Conservation (phyloP, 2,329 filamentous ascomycete species). For the Onygenales sp. region DNA sequence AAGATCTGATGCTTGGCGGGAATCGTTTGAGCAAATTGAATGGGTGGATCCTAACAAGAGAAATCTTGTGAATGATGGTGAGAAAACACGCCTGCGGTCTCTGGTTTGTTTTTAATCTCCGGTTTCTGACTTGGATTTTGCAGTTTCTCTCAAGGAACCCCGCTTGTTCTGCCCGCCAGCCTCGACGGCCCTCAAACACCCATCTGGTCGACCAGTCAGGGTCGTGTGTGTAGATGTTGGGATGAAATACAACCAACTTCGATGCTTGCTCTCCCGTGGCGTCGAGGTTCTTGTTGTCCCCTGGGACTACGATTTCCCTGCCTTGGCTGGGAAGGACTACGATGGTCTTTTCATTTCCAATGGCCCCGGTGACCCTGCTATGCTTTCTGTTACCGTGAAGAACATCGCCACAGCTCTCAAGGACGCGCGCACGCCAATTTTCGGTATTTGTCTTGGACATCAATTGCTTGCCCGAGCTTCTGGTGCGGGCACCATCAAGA, state of each 20-base stretch:
- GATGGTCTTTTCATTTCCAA: slow-evolving; percentile 98
- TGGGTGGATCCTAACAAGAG: slow-evolving; percentile 89
- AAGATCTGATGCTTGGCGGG: slow-evolving; percentile 37
- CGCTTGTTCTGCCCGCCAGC: slow-evolving; percentile 70
- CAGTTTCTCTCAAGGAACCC: slow-evolving; percentile 81
- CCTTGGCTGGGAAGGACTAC: slow-evolving; percentile 69
- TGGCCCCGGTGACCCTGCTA: slow-evolving; percentile 88
- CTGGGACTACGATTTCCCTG: slow-evolving; percentile 87
- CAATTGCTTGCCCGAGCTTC: slow-evolving; percentile 83
- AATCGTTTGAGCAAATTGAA: slow-evolving; percentile 66
- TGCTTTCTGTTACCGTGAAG: slow-evolving; percentile 68
- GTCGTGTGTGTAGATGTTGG: slow-evolving; percentile 93
- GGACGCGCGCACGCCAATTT: slow-evolving; percentile 75
- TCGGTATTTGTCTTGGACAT: slow-evolving; percentile 93
- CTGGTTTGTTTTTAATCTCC: slow-evolving; percentile 2
- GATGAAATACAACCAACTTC: slow-evolving; percentile 95
- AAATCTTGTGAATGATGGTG: slow-evolving; percentile 92
- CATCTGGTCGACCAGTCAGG: slow-evolving; percentile 76
- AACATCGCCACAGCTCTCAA: slow-evolving; percentile 68
- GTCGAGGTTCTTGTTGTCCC: slow-evolving; percentile 92
- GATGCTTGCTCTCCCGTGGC: slow-evolving; percentile 82
- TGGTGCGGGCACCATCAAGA: slow-evolving; percentile 79
- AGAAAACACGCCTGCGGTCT: slow-evolving; percentile 32
- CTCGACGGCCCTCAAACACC: slow-evolving; percentile 61
- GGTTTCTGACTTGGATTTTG: slow-evolving; percentile 13